Evolutionary conservation across 345 rosid species (phyloP), one percentile per base, ranked within the genome.

Genomic region (Rubroshorea leprosula): DNA sequence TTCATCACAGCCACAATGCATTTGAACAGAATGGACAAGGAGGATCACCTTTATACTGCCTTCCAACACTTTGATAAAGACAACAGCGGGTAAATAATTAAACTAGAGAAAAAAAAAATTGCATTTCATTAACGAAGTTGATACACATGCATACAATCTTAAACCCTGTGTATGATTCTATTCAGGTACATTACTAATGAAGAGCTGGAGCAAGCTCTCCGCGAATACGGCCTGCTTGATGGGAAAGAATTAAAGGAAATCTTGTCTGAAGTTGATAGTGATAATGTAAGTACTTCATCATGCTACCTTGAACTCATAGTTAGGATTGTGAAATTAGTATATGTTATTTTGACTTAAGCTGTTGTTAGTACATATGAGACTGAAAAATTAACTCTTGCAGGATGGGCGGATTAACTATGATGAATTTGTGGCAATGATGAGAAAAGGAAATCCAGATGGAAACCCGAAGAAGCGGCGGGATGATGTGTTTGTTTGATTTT

Each of bases 371-470:
- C n/a, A n/a, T n/a, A 35, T 6, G 41, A 13, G 12, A 13, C 41
- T 35, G 7, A 1, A 35, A 35, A 35, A 35, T 35, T 10, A 35
- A 35, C 7, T 35, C 5, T 60, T 68, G 56, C 76, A 93, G 94
- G 99, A 89, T 71, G 97, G 97, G 2, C 70, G 86, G 57, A 87
- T 93, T 65, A 87, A 89, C 76, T 93, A 93, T 18, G 96, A 89
- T 23, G 99, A 93, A 62, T 93, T 93, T 44, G 97, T 85, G 63
- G 94, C 96, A 2, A 93, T 93, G 97, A 93, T 93, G 99, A 80
- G 80, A 71, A 93, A 89, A 85, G 99, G 96, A 64, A 93, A 83
- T 68, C 87, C 84, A 0, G 95, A 86, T 55, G 82, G 81, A 2
- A 75, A 83, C 57, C 89, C 88, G 19, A 93, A 89, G 78, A 93